A percentile compares a stretch with the other conserved stretches of the same genome.
phyloP scores from a whole-genome alignment of 257 asterid genomes.

The Rubia yunnanensis region DNA sequence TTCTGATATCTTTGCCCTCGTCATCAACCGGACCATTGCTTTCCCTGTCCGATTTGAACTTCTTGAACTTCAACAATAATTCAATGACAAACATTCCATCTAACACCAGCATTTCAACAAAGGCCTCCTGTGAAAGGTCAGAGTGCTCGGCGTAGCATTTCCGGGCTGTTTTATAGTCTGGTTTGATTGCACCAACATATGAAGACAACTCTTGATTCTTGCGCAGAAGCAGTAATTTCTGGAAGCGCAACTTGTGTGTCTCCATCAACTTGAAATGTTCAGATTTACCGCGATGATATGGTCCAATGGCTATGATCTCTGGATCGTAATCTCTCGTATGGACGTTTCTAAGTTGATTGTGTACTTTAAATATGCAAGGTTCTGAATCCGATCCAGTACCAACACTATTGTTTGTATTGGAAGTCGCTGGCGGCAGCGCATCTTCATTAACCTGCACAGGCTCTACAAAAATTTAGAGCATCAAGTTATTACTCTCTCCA shows the following conservation, averaged over 20 bases:
- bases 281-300: constrained; percentile 22
- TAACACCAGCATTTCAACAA: constrained; percentile 26
- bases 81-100: constrained; percentile 36
- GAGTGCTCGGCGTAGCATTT: not conserved
- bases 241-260: constrained; percentile 24
- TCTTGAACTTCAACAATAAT: constrained; percentile 5
- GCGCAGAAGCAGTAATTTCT: constrained; percentile 12
- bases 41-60: not conserved
- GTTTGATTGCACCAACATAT: constrained; percentile 3
- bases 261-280: constrained; percentile 20
- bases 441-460: too few species aligned
- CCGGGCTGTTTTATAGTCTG: constrained; percentile 6
- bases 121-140: not conserved
- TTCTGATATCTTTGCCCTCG: not conserved
- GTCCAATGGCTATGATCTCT: constrained; percentile 26
- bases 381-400: not conserved
- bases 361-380: constrained; percentile 21
- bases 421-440: too few species aligned
- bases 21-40: not conserved
- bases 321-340: constrained; percentile 32
- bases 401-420: too few species aligned
- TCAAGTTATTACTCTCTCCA: too few species aligned
- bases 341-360: constrained; percentile 8
- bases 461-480: too few species aligned
- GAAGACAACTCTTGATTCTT: not conserved